Evolutionary conservation across 2,329 filamentous ascomycete genomes (phyloP), one percentile per base, ranked within the genome.

Genomic region (Teratosphaeria pseudoeucalypti): DNA sequence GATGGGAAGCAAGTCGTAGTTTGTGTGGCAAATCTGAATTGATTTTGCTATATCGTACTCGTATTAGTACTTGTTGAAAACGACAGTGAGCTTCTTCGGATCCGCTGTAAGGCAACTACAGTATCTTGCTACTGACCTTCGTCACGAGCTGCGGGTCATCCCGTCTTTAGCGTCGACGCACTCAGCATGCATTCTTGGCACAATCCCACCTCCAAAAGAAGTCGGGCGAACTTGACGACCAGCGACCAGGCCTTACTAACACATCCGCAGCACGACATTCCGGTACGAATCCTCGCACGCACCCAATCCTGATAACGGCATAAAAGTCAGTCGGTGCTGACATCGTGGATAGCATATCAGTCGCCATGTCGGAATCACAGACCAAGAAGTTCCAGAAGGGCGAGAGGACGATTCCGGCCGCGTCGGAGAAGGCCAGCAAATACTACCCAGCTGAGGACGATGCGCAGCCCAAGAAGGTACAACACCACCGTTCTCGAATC

Each of bases 401-500:
- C 81, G 89, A 90, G 82, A 87, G 92, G 83, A 85, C 88, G 79
- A 87, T 96, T 79, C 91, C 89, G 79, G 85, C 89, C 80, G 79
- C 83, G 79, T 83, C 84, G 76, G 86, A 96, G 81, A 95, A 95
- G 89, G 92, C 92, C 75, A 86, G 89, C 85, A 97, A 96, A 84
- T 99, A 92, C 90, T 99, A 99, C 83, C 90, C 91, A 79, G 89
- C 90, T 77, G 89, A 95, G 79, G 92, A 96, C 80, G 89, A 92
- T 76, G 77, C 84, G 77, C 82, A 88, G 81, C 85, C 86, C 75
- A 95, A 92, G 86, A 92, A 95, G 89, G 94, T 99, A 85, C 85
- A 91, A 3, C 14, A 32, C 29, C 26, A 32, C 54, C 26, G 10
- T 10, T 16, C 10, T 19, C 54, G 54, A 34, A 56, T 37, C 10